Evolutionary conservation across 306 rosid genomes (phyloP).

Genomic region (Casuarina cunninghamiana): DNA sequence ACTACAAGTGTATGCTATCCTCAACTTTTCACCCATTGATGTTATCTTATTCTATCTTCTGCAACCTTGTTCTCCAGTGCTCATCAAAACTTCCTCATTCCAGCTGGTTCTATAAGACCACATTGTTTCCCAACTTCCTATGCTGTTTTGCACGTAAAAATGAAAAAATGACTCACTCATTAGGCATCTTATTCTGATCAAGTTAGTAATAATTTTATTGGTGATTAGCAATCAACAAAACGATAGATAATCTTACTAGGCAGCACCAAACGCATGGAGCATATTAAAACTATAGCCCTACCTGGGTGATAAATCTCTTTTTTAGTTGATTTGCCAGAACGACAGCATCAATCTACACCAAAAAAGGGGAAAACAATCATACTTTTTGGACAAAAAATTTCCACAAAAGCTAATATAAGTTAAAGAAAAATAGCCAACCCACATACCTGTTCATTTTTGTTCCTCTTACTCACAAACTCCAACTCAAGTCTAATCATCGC

Average conservation of each 20-base stretch:
- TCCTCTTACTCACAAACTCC: conserved; percentile 79
- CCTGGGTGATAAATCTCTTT: conserved; percentile 75
- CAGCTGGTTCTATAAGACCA: background rate
- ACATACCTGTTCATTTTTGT: conserved; percentile 77
- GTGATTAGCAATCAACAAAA: background rate
- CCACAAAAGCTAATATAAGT: background rate
- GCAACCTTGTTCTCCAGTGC: background rate
- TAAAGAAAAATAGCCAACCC: conserved; percentile 6
- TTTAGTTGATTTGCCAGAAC: conserved; percentile 61
- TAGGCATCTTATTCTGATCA: background rate
- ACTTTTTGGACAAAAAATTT: conserved; percentile 6
- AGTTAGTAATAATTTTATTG: background rate
- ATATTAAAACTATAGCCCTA: conserved; percentile 17
- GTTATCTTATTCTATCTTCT: background rate
- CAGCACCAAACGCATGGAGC: background rate
- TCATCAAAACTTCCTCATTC: background rate
- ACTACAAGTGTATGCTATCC: background rate
- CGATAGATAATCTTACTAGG: no score
- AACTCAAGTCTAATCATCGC: conserved; percentile 79
- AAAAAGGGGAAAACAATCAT: background rate
- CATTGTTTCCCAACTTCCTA: background rate
- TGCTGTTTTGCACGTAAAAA: background rate
- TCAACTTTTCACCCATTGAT: background rate
- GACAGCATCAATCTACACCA: conserved; percentile 86
- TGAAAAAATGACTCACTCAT: no score